phyloP scores from a whole-genome alignment of 1,284 basidiomycete genomes.

The Kwoniella shivajii region DNA sequence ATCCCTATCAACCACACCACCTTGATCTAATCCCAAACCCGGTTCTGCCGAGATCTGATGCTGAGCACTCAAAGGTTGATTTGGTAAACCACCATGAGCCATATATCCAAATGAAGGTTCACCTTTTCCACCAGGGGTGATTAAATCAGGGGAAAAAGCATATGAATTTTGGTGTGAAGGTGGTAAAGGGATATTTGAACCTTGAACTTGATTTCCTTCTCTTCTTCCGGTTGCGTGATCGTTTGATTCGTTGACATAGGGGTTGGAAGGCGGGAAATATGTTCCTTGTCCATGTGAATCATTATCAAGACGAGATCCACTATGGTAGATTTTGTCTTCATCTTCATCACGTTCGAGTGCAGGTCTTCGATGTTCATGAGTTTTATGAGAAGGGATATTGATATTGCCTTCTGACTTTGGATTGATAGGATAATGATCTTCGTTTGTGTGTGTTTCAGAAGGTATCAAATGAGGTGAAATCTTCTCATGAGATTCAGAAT shows the following conservation, averaged over 20 bases:
- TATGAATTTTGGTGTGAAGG: slow-evolving; percentile 7
- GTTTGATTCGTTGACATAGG: background rate
- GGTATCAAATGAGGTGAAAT: background rate
- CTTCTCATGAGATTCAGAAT: background rate
- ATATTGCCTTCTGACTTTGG: background rate
- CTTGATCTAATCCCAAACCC: background rate
- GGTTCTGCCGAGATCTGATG: background rate
- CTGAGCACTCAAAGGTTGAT: too few relatives aligned
- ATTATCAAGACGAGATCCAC: too few relatives aligned
- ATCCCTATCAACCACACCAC: slow-evolving; percentile 1
- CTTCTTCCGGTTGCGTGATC: background rate
- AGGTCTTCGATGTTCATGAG: too few relatives aligned
- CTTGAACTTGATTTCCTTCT: background rate
- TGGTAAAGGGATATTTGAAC: slow-evolving; percentile 2
- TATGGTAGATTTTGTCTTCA: background rate
- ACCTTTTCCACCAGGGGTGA: background rate
- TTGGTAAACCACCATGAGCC: slow-evolving; percentile 2
- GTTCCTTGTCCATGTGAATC: background rate
- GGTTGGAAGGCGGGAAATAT: background rate
- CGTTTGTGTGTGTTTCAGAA: background rate
- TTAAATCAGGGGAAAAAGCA: background rate
- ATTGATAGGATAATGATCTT: background rate
- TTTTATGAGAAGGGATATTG: background rate
- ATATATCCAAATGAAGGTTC: background rate
- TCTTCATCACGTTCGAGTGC: background rate